Conservation (phyloP, 306 rosid genomes). For the Fragaria ananassa region DNA sequence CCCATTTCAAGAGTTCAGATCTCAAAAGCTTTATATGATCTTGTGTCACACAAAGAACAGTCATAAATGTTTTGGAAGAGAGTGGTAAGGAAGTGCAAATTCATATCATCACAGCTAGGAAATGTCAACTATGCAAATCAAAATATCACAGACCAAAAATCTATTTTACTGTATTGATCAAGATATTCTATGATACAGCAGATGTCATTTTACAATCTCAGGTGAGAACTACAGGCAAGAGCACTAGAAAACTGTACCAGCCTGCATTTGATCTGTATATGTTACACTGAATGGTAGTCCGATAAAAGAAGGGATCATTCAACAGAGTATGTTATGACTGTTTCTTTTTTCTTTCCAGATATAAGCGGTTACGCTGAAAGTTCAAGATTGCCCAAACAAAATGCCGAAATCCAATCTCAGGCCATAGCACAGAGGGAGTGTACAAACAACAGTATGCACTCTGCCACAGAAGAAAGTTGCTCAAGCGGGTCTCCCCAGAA, state of each 20-base stretch:
- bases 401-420: conserved; percentile 43
- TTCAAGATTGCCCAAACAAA: conserved; percentile 39
- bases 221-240: neutral
- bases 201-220: neutral
- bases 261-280: neutral
- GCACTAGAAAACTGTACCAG: neutral
- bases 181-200: conserved; percentile 6
- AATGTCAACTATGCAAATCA: neutral
- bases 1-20: neutral
- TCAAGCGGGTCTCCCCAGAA: conserved; percentile 44
- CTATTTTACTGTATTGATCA: neutral
- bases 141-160: neutral
- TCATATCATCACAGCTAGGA: neutral
- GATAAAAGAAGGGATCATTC: neutral
- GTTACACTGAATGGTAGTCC: neutral
- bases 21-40: neutral
- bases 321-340: conserved; percentile 9
- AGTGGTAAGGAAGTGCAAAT: neutral
- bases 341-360: conserved; percentile 43
- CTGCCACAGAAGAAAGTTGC: conserved; percentile 58
- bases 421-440: conserved; percentile 42
- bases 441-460: conserved; percentile 31
- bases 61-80: neutral
- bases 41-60: neutral
- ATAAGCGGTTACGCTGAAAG: conserved; percentile 35